These are phyloP conservation scores for Salinomyces thailandicus DNA, from an alignment of 2,329 filamentous ascomycete species.

Conservation along the genomic window DNA sequence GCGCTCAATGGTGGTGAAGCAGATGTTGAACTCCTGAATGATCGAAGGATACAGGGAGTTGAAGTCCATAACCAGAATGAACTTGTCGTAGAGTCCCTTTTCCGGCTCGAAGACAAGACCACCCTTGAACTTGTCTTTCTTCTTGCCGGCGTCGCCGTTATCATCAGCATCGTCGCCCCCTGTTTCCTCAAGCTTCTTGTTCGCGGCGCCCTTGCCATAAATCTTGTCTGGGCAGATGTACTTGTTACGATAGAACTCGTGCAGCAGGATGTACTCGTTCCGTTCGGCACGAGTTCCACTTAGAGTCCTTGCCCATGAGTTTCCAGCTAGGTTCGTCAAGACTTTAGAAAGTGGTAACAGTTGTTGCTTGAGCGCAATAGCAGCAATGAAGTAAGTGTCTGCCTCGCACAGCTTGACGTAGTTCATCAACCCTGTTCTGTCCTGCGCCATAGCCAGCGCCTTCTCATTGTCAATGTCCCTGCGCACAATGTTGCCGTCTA, in stretches of 20 bases:
- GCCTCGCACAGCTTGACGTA: slow-evolving; percentile 90
- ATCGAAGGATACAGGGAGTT: slow-evolving; percentile 98
- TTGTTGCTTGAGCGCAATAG: slow-evolving; percentile 77
- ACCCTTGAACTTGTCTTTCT: slow-evolving; percentile 99
- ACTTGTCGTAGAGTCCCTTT: slow-evolving; percentile 95
- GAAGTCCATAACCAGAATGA: slow-evolving; percentile 98
- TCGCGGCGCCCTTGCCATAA: slow-evolving; percentile 52
- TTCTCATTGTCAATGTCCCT: slow-evolving; percentile 81
- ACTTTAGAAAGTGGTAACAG: slow-evolving; percentile 91
- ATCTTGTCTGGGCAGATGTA: slow-evolving; percentile 97
- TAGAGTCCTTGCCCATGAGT: slow-evolving; percentile 93
- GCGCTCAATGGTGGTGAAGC: slow-evolving; percentile 93
- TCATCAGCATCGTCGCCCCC: slow-evolving; percentile 56
- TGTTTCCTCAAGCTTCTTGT: slow-evolving; percentile 64
- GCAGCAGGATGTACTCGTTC: slow-evolving; percentile 97
- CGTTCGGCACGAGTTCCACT: slow-evolving; percentile 93
- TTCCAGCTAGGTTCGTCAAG: slow-evolving; percentile 89
- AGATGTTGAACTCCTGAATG: slow-evolving; percentile 99
- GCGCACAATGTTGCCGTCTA: slow-evolving; percentile 60
- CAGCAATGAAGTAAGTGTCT: slow-evolving; percentile 92
- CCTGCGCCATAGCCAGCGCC: slow-evolving; percentile 68
- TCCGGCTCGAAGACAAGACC: slow-evolving; percentile 97
- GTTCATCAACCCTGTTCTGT: slow-evolving; percentile 78
- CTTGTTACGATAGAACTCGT: slow-evolving; percentile 93
- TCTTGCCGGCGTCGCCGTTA: slow-evolving; percentile 60